Conservation (phyloP, 257 asterid species). For the Paulownia fortunei region DNA sequence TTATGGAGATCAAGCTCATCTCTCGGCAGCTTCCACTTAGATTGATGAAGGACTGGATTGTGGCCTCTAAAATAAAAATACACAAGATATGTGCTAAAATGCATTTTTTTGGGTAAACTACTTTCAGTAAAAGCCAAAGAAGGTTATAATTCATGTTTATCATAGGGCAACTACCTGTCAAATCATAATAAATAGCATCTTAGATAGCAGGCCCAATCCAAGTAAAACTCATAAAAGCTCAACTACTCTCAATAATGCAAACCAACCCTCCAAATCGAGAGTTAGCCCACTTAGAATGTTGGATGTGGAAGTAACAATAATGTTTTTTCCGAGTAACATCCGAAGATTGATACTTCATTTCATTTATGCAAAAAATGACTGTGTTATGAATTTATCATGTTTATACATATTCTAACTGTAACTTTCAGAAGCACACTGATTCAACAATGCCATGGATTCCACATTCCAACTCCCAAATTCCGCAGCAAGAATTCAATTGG, state of each 20-base stretch:
- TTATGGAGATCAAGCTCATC: background rate
- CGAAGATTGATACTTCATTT: background rate
- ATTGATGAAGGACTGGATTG: background rate
- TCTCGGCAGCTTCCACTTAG: background rate
- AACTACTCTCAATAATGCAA: conserved; percentile 20
- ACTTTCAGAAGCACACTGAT: conserved; percentile 5
- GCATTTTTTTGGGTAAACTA: background rate
- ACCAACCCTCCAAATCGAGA: background rate
- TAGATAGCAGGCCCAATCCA: background rate
- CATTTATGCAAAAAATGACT: background rate
- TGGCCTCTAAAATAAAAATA: background rate
- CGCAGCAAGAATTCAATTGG: background rate
- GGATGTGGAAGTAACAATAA: conserved; percentile 6
- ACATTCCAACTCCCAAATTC: conserved; percentile 10
- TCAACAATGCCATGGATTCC: background rate
- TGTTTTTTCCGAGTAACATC: background rate
- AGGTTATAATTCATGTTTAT: background rate
- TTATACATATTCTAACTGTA: background rate
- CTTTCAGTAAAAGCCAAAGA: background rate
- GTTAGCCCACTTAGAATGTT: background rate
- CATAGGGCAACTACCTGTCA: background rate
- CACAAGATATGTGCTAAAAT: background rate
- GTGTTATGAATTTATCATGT: background rate
- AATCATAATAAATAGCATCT: background rate
- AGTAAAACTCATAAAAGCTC: background rate